A percentile compares a stretch with the other conserved stretches of the same genome.
phyloP scores from a whole-genome alignment of 2,329 filamentous ascomycete species.

The Elsinoe batatas region DNA sequence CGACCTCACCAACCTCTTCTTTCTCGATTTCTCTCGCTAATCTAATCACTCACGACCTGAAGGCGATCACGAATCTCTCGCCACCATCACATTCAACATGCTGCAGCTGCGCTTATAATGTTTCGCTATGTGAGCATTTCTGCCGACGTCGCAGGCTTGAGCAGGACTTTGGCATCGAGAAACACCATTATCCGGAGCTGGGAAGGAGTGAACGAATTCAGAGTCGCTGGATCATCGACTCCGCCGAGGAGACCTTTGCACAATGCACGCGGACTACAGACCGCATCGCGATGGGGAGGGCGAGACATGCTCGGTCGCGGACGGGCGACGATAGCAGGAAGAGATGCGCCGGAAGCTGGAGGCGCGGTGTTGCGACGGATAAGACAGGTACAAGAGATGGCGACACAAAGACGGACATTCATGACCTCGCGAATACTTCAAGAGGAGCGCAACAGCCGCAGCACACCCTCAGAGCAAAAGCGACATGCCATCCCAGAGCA shows the following conservation, averaged over 20 bases:
- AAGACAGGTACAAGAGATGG: background rate
- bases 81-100: conserved; percentile 10
- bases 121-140: conserved; percentile 9
- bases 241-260: no score
- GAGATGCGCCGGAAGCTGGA: background rate
- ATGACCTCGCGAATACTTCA: background rate
- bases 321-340: background rate
- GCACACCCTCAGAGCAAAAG: background rate
- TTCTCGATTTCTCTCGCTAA: background rate
- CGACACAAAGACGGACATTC: background rate
- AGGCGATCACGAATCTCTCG: background rate
- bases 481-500: background rate
- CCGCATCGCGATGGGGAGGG: background rate
- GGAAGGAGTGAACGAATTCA: background rate
- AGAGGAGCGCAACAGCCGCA: background rate
- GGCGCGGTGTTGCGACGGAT: background rate
- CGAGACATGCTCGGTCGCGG: background rate
- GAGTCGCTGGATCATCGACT: no score
- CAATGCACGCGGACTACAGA: background rate
- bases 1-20: background rate
- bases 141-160: conserved; percentile 4
- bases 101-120: conserved; percentile 10
- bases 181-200: background rate
- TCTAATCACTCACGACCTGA: background rate
- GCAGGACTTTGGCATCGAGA: background rate